Evolutionary conservation across 495 filamentous ascomycete genomes (phyloP), one percentile per base, ranked within the genome.

Genomic region (Talaromyces ruber): DNA sequence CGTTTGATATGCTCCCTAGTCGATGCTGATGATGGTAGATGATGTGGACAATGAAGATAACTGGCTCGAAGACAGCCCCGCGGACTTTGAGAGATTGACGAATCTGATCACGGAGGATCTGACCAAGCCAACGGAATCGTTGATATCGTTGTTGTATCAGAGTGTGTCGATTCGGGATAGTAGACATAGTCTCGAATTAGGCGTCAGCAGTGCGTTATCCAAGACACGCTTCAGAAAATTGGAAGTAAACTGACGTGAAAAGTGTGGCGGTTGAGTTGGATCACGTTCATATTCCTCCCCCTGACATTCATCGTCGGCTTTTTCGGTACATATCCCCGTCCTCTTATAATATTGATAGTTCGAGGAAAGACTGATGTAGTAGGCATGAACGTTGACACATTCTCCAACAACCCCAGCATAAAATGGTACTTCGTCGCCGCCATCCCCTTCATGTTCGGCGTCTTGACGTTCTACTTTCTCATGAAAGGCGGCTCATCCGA

Each of bases 241-340:
- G 68, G 8, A 65, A 43, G 22, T 11, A 52, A 29, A 21, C 43
- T 47, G 53, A 55, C 12, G 14, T 26, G 24, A 25, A 7, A 3
- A 63, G 52, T 68, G 45, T 72, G 70, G 70, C 39, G 63, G 3
- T 34, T 78, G 56, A 72, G 68, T 24, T 79, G 76, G 76, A 76
- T 83, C 59, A 84, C 76, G 7, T 79, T 79, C 61, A 75, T 84
- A 59, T 84, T 84, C 66, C 75, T 84, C 9, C 82, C 82, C 0
- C 64, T 82, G 25, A 83, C 78, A 4, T 84, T 82, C 55, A 72
- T 82, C 9, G 70, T 69, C 43, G 70, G 74, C 6, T 78, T 82
- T 64, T 82, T 83, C 59, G 82, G 82, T 58, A 22, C 32, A 34
- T 58, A 59, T n/a, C 32, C n/a, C 5, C 28, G 3, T n/a, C 11